These are phyloP conservation scores for Aureobasidium sp. DNA, from an alignment of 2,329 filamentous ascomycete species.

Conservation along the genomic window DNA sequence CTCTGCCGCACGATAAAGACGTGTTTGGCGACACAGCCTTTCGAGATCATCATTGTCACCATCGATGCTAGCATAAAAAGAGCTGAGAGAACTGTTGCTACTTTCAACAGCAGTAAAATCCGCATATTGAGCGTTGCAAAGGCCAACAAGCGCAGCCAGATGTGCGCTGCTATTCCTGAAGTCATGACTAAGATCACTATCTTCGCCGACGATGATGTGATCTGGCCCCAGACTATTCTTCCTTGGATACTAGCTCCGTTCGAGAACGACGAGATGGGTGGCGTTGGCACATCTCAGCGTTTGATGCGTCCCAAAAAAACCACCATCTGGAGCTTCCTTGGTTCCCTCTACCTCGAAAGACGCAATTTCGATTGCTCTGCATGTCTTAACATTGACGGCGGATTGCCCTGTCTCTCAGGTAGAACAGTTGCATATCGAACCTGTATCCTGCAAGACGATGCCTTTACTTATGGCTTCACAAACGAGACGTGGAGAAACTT, in stretches of 20 bases:
- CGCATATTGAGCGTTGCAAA: constrained; percentile 70
- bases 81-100: constrained; percentile 43
- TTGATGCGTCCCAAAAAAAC: constrained; percentile 62
- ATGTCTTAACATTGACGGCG: constrained; percentile 89
- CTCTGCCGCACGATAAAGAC: constrained; percentile 73
- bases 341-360: constrained; percentile 84
- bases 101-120: constrained; percentile 57
- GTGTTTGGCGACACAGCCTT: constrained; percentile 63
- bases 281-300: constrained; percentile 86
- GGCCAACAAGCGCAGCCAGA: constrained; percentile 91
- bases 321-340: constrained; percentile 79
- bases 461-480: constrained; percentile 83
- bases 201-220: constrained; percentile 93
- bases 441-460: constrained; percentile 75
- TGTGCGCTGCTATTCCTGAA: constrained; percentile 81
- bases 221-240: constrained; percentile 78
- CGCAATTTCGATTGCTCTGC: constrained; percentile 96
- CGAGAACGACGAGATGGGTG: constrained; percentile 74
- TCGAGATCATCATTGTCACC: constrained; percentile 76
- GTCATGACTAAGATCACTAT: constrained; percentile 79
- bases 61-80: constrained; percentile 68
- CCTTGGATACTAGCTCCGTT: constrained; percentile 92
- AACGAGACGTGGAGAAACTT: constrained; percentile 84
- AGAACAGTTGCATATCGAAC: constrained; percentile 88
- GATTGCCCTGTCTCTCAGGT: constrained; percentile 93